Evolutionary conservation across 129 eudicot genomes (phyloP).

Genomic region (Flaveria linearis): DNA sequence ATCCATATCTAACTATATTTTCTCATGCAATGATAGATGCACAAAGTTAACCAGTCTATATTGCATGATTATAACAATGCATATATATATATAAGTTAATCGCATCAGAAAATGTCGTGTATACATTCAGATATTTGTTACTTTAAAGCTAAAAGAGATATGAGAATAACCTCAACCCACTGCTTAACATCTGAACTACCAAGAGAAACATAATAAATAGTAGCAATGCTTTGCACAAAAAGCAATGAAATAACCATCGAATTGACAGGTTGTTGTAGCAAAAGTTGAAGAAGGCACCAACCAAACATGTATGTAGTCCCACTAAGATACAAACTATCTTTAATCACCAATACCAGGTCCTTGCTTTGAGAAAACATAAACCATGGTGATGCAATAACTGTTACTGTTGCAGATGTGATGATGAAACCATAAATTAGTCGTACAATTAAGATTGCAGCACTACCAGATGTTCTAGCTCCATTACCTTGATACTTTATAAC

Average conservation of each 20-base stretch:
- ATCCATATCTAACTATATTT: not conserved
- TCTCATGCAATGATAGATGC: not conserved
- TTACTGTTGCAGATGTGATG: slow-evolving; percentile 38
- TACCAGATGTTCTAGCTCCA: slow-evolving; percentile 38
- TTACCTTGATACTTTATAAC: slow-evolving; percentile 43
- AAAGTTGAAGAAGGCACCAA: slow-evolving; percentile 84
- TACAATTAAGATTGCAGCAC: slow-evolving; percentile 46
- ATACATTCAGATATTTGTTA: slow-evolving; percentile 10
- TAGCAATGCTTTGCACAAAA: slow-evolving; percentile 65
- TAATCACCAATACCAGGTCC: slow-evolving; percentile 36
- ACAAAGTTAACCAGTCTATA: not conserved
- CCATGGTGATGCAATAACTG: slow-evolving; percentile 61
- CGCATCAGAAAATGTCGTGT: slow-evolving; percentile 11
- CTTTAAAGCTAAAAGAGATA: not conserved
- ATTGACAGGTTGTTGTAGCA: slow-evolving; percentile 80
- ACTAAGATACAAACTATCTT: slow-evolving; percentile 48
- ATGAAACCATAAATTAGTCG: slow-evolving; percentile 59
- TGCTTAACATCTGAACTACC: slow-evolving; percentile 50
- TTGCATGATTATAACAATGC: not conserved
- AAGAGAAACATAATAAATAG: slow-evolving; percentile 39
- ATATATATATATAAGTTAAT: slow-evolving; percentile 12
- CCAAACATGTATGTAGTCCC: slow-evolving; percentile 59
- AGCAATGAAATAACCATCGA: slow-evolving; percentile 59
- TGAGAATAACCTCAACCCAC: slow-evolving; percentile 87
- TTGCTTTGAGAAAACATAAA: slow-evolving; percentile 37